These are phyloP conservation scores for Paraphaeosphaeria minitans DNA, from an alignment of 2,329 filamentous ascomycete species.

Conservation along the genomic window DNA sequence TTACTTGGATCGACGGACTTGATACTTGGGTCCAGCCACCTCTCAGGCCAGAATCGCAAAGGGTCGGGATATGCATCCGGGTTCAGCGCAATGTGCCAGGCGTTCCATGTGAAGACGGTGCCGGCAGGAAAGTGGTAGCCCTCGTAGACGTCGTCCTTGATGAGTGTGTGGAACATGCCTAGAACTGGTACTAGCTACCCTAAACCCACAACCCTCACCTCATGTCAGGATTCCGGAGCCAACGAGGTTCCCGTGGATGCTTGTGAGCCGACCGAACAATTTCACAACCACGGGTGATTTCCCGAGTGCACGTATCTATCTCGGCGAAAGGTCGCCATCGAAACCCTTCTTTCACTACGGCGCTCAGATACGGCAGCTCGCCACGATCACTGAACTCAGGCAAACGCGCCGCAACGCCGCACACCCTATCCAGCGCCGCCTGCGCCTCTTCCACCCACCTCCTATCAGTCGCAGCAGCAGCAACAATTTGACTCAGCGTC, in stretches of 20 bases:
- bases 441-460: conserved; percentile 26
- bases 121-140: conserved; percentile 29
- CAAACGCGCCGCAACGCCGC: conserved; percentile 21
- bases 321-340: conserved; percentile 28
- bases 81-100: conserved; percentile 22
- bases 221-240: neutral
- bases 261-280: neutral
- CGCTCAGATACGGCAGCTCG: conserved; percentile 20
- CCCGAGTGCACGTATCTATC: conserved; percentile 15
- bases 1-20: conserved; percentile 18
- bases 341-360: conserved; percentile 27
- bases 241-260: neutral
- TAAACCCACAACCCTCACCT: neutral
- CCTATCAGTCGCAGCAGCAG: conserved; percentile 23
- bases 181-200: neutral
- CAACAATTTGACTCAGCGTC: conserved; percentile 26
- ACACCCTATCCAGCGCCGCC: conserved; percentile 24
- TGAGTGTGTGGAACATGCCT: conserved; percentile 19
- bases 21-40: conserved; percentile 28
- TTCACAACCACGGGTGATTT: neutral
- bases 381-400: conserved; percentile 20
- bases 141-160: conserved; percentile 28
- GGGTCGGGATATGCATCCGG: conserved; percentile 23
- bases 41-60: conserved; percentile 27
- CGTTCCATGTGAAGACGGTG: conserved; percentile 31